Conservation (phyloP, 495 filamentous ascomycete genomes). For the Chaetomidium leptoderma region DNA sequence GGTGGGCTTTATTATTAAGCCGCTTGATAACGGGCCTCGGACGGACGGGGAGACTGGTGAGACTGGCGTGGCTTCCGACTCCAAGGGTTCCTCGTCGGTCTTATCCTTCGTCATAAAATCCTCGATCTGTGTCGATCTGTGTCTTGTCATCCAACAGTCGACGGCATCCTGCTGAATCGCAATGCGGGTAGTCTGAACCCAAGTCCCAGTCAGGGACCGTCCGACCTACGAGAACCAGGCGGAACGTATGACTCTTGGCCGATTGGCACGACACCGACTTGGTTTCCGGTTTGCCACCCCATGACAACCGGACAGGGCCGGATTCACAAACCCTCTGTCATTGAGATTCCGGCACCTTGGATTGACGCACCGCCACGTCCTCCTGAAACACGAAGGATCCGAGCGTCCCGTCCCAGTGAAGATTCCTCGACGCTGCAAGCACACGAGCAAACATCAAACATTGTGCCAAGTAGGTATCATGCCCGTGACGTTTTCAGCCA, state of each 20-base stretch:
- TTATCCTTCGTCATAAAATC: not conserved
- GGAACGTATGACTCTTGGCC: too few species aligned
- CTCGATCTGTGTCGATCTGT: not conserved
- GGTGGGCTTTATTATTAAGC: too few species aligned
- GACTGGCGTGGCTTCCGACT: not conserved
- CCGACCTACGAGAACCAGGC: too few species aligned
- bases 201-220: too few species aligned
- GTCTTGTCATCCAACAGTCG: not conserved
- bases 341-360: not conserved
- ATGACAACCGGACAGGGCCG: too few species aligned
- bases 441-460: conserved; percentile 2
- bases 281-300: too few species aligned
- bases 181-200: too few species aligned
- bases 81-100: conserved; percentile 4
- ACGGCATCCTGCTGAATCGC: not conserved
- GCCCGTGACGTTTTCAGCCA: not conserved
- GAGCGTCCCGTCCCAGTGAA: not conserved
- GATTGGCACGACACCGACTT: too few species aligned
- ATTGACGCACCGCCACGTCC: not conserved
- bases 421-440: not conserved
- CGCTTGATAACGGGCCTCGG: too few species aligned
- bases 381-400: conserved; percentile 5
- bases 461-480: not conserved
- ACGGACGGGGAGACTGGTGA: too few species aligned
- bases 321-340: too few species aligned